A percentile compares a stretch with the other conserved stretches of the same genome.
These are phyloP conservation scores for Diaporthe humulicola DNA, from an alignment of 2,329 filamentous ascomycete species.

Conservation along the genomic window DNA sequence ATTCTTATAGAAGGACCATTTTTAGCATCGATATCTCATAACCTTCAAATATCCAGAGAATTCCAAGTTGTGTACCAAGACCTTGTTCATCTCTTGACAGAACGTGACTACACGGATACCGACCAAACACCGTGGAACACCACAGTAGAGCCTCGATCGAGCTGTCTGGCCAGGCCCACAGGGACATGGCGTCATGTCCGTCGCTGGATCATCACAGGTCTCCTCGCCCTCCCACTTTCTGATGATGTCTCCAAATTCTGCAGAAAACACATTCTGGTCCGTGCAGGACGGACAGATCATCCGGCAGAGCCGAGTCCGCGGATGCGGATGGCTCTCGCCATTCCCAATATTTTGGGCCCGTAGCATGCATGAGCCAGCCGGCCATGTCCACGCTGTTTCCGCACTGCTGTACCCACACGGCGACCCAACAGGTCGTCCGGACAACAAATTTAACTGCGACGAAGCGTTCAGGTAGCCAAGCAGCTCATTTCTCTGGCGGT, in stretches of 20 bases:
- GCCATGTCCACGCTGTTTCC: constrained; percentile 3
- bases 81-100: neutral
- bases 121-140: neutral
- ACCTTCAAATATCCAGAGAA: neutral
- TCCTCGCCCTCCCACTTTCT: neutral
- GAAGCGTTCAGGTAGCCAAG: neutral
- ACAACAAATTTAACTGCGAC: neutral
- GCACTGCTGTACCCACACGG: constrained; percentile 12
- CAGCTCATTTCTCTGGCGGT: neutral
- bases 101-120: neutral
- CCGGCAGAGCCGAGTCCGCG: neutral
- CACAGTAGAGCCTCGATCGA: neutral
- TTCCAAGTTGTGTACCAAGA: neutral
- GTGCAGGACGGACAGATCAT: neutral
- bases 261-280: neutral
- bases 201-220: neutral
- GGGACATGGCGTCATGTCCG: neutral
- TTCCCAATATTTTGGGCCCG: neutral
- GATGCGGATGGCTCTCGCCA: neutral
- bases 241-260: neutral
- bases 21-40: neutral
- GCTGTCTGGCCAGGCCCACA: neutral
- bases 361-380: neutral
- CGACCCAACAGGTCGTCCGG: neutral
- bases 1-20: no score